Percentiles rank a stretch among this genome's conserved stretches.
phyloP scores from a whole-genome alignment of 768 basidiomycete genomes.

The Calvatia gigantea region DNA sequence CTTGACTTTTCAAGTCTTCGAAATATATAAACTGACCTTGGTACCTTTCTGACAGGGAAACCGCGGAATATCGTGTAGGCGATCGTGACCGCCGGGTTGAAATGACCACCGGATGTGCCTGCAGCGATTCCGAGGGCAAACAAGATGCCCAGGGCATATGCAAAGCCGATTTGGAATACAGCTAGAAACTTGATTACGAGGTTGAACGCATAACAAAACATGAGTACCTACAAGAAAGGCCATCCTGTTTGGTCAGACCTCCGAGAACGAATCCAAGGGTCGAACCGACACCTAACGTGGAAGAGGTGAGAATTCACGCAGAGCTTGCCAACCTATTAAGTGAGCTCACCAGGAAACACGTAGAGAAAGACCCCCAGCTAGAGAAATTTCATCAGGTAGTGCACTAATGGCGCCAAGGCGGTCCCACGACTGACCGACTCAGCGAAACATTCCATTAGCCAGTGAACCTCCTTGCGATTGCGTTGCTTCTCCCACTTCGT shows the following conservation, averaged over 20 bases:
- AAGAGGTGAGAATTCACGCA: neutral
- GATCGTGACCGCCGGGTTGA: constrained; percentile 63
- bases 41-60: constrained; percentile 50
- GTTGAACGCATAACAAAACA: neutral
- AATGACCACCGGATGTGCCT: constrained; percentile 59
- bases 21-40: constrained; percentile 33
- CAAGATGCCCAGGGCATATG: constrained; percentile 57
- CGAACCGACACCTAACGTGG: constrained; percentile 49
- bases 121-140: constrained; percentile 52
- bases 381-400: constrained; percentile 7
- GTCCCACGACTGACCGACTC: constrained; percentile 42
- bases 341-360: constrained; percentile 43
- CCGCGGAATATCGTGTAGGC: constrained; percentile 47
- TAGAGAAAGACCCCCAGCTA: constrained; percentile 64
- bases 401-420: neutral
- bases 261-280: constrained; percentile 49
- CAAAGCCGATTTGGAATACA: constrained; percentile 52
- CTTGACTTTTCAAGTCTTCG: neutral
- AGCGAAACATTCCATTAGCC: constrained; percentile 56
- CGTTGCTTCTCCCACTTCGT: constrained; percentile 47
- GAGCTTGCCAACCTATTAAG: neutral
- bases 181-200: constrained; percentile 29
- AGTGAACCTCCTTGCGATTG: constrained; percentile 40
- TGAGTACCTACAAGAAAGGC: constrained; percentile 46
- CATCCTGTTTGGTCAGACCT: constrained; percentile 32